Evolutionary conservation across 2,329 filamentous ascomycete species (phyloP).

Genomic region (Juglanconis oblonga): DNA sequence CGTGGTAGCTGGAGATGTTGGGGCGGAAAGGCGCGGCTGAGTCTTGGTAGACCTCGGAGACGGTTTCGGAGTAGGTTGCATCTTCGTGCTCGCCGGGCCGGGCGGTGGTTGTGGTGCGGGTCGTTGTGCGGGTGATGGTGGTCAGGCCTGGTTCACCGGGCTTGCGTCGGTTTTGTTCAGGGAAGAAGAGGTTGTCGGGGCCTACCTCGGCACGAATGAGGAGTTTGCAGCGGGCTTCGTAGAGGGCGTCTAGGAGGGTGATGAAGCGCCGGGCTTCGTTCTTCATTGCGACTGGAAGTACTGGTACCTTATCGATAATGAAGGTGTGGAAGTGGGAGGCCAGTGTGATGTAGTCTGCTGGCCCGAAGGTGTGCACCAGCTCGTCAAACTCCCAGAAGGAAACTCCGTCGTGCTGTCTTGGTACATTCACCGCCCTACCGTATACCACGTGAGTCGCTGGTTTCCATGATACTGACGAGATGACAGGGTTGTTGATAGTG

Average conservation of each 20-base stretch:
- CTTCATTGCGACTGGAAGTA: constrained; percentile 66
- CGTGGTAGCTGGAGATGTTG: constrained; percentile 65
- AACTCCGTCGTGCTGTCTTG: constrained; percentile 53
- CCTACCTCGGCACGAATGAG: constrained; percentile 64
- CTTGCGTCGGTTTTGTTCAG: constrained; percentile 42
- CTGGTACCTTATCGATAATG: constrained; percentile 67
- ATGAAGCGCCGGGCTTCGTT: constrained; percentile 81
- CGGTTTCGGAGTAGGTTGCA: constrained; percentile 61
- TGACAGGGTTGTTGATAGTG: constrained; percentile 9
- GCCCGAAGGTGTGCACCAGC: constrained; percentile 67
- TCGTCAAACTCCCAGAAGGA: constrained; percentile 66
- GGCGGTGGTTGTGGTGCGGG: constrained; percentile 38
- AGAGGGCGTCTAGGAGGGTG: constrained; percentile 75
- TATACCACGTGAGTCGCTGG: constrained; percentile 52
- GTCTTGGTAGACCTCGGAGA: constrained; percentile 76
- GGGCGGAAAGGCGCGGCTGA: constrained; percentile 73
- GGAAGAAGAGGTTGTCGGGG: constrained; percentile 77
- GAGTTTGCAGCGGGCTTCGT: constrained; percentile 78
- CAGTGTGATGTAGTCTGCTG: constrained; percentile 79
- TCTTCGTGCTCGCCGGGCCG: constrained; percentile 34
- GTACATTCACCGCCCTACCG: constrained; percentile 60
- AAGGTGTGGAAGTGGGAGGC: constrained; percentile 78
- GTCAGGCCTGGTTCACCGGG: neutral
- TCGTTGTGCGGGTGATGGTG: constrained; percentile 24
- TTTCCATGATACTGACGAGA: constrained; percentile 35